Percentiles rank a stretch among this genome's conserved stretches.
These are phyloP conservation scores for Pterocarpus macrocarpus DNA, from an alignment of 306 rosid genomes.

Conservation along the genomic window DNA sequence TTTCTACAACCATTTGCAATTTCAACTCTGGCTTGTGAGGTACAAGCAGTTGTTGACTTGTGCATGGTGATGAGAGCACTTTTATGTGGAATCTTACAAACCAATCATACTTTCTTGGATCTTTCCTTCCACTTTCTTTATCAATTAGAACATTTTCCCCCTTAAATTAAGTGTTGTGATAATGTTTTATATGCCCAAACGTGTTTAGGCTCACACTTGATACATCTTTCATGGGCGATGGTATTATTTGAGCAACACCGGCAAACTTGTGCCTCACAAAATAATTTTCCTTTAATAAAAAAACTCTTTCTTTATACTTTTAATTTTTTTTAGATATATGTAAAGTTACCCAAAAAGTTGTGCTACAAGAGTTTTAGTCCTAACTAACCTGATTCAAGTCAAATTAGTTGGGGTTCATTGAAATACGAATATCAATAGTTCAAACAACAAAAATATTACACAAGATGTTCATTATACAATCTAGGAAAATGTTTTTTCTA, in stretches of 20 bases:
- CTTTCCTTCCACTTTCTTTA: constrained; percentile 21
- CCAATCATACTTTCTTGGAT: constrained; percentile 40
- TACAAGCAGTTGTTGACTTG: constrained; percentile 41
- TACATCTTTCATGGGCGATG: not conserved
- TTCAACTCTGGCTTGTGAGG: not conserved
- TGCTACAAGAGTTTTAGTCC: no score
- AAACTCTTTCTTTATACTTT: no score
- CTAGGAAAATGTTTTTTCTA: no score
- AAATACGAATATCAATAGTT: no score
- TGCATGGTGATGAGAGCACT: constrained; percentile 38
- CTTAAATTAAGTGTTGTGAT: not conserved
- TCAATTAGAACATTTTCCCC: not conserved
- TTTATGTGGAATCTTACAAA: constrained; percentile 33
- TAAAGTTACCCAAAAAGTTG: no score
- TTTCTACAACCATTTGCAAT: constrained; percentile 33
- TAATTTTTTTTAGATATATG: no score
- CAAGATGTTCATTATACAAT: no score
- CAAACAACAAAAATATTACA: no score
- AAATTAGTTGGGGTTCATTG: no score
- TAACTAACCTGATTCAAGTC: no score
- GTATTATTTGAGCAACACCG: not conserved
- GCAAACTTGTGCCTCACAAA: no score
- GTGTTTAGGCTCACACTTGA: not conserved
- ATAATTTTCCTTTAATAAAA: no score
- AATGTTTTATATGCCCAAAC: constrained; percentile 4